Conservation (phyloP, 139 green algal species). For the Volvox reticuliferus region DNA sequence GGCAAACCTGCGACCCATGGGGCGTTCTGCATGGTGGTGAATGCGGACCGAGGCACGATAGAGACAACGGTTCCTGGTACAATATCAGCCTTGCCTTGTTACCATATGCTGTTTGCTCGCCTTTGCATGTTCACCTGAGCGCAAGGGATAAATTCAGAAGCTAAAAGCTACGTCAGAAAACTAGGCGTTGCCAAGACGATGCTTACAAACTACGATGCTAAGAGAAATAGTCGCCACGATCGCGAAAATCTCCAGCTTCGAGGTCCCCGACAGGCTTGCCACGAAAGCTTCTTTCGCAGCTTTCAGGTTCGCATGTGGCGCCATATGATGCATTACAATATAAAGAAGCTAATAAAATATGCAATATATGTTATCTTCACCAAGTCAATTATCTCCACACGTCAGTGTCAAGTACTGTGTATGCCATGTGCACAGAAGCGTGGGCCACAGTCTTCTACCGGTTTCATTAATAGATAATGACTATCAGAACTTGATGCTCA, state of each 20-base stretch:
- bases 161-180: neutral
- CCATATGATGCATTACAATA: neutral
- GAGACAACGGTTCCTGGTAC: neutral
- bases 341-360: neutral
- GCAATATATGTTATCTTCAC: neutral
- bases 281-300: conserved; percentile 80
- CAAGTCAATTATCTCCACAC: too few relatives aligned
- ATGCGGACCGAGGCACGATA: too few relatives aligned
- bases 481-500: neutral
- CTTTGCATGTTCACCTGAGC: neutral
- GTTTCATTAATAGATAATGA: too few relatives aligned
- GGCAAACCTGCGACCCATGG: conserved; percentile 14
- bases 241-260: conserved; percentile 64
- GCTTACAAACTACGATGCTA: conserved; percentile 51
- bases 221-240: conserved; percentile 55
- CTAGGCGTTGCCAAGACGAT: neutral
- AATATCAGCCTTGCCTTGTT: neutral
- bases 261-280: conserved; percentile 62
- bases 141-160: neutral
- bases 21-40: neutral
- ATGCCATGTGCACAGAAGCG: too few relatives aligned
- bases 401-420: too few relatives aligned
- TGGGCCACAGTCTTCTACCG: too few relatives aligned
- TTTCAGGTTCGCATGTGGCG: neutral
- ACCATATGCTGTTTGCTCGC: neutral